phyloP scores from a whole-genome alignment of 1,139 yeast species.

The Geotrichum restrictum region DNA sequence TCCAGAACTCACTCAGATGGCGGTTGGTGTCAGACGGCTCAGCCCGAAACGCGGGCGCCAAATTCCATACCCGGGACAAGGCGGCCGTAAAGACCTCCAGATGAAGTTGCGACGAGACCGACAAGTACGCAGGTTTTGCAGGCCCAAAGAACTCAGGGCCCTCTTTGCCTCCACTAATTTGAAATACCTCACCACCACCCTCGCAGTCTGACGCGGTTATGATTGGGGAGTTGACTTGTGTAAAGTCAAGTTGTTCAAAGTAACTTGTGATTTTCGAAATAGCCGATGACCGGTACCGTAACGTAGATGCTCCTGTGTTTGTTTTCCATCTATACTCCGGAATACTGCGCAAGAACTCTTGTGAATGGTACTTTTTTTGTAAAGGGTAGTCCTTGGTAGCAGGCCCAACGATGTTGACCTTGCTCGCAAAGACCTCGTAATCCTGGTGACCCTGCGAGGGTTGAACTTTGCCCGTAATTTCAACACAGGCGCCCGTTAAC shows the following conservation, averaged over 20 bases:
- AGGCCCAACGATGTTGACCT: conserved; percentile 40
- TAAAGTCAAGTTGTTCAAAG: conserved; percentile 52
- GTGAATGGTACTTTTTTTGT: conserved; percentile 71
- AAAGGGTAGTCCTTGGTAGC: conserved; percentile 69
- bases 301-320: conserved; percentile 55
- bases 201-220: conserved; percentile 91
- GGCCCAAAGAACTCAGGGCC: conserved; percentile 56
- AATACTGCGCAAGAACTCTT: conserved; percentile 59
- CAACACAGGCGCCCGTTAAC: conserved; percentile 46
- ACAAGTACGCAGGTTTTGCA: conserved; percentile 55
- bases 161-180: conserved; percentile 41
- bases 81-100: conserved; percentile 77
- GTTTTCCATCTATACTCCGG: conserved; percentile 84
- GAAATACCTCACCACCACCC: conserved; percentile 92
- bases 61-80: conserved; percentile 77
- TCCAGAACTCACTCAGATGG: conserved; percentile 94
- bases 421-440: conserved; percentile 45
- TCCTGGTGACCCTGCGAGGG: conserved; percentile 41
- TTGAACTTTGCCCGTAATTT: conserved; percentile 43
- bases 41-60: conserved; percentile 91
- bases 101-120: conserved; percentile 92
- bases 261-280: conserved; percentile 54
- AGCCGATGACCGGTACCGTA: conserved; percentile 68
- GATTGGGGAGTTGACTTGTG: conserved; percentile 79
- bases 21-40: conserved; percentile 88